Base-by-base conservation (phyloP, 2,329 filamentous ascomycete genomes). In the Fusarium haematococcum region DNA sequence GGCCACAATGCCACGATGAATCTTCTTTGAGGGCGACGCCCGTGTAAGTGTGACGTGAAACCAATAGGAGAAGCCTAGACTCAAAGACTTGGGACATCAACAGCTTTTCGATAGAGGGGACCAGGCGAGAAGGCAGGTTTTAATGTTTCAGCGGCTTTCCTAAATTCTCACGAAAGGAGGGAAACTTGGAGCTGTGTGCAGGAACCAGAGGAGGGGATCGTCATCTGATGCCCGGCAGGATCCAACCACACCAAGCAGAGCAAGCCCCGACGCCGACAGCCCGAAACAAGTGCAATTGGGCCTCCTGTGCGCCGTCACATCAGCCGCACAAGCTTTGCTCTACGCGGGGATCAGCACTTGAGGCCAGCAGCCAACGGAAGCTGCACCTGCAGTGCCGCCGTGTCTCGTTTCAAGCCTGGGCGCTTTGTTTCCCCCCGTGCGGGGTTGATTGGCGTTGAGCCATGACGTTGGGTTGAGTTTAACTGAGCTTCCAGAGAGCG, bases 391-490 rank as follows among this genome's bases (percentile, higher is more conserved):
- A 35, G 32, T 25, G 16, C 14, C 33, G 14, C 14, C 25, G 35
- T n/a, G 35, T n/a, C 20, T 35, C n/a, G 30, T 39, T 37, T 25
- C 20, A 25, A 59, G 56, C 35, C 33, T 10, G 6, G 48, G 25
- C 27, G 48, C 20, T 23, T 35, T 33, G 32, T 35, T 37, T 27
- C 13, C 16, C 16, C 57, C 33, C 61, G 50, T 43, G 39, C 30
- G 45, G 62, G 57, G 32, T 50, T 73, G 63, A 67, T 66, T 69
- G 68, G 65, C 65, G 65, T 61, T 41, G 57, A 73, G 66, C 70
- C 71, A 81, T 81, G 79, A 79, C 79, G 79, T 80, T 79, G 70
- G 65, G 68, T 70, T 78, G 75, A 76, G 70, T 67, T 65, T 77
- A 65, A 52, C 45, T 41, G 35, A 41, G 35, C 57, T 33, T 43